Percentiles rank a stretch among this genome's conserved stretches.
Conservation (phyloP, 2,329 filamentous ascomycete genomes). For the Monosporascus sp. region DNA sequence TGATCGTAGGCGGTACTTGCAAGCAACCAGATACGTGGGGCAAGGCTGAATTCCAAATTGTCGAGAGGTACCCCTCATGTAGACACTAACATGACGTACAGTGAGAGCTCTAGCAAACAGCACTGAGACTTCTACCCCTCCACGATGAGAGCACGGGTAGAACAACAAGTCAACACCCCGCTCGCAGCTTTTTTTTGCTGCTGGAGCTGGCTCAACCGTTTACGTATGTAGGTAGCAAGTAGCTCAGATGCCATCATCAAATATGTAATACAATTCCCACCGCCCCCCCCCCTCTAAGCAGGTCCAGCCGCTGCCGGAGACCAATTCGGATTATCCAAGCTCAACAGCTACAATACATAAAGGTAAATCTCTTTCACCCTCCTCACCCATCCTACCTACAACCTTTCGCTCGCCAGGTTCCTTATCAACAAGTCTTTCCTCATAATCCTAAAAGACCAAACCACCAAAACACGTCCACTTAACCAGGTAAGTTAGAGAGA, state of each 20-base stretch:
- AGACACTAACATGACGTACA: neutral
- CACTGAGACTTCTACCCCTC: neutral
- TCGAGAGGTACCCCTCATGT: neutral
- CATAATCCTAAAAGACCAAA: neutral
- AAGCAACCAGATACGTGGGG: neutral
- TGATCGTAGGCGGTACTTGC: neutral
- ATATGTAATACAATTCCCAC: too few species aligned
- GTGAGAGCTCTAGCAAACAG: neutral
- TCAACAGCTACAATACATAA: too few species aligned
- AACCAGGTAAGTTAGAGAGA: neutral
- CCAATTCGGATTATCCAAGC: neutral
- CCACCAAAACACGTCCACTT: neutral
- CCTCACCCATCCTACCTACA: neutral
- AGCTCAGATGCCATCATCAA: neutral
- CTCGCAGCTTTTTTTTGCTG: neutral
- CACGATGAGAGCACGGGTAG: neutral
- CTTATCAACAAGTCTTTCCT: neutral
- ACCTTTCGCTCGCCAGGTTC: neutral
- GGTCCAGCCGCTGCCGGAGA: neutral
- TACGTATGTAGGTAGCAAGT: neutral
- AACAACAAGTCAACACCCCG: neutral
- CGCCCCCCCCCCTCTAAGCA: neutral
- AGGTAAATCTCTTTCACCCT: neutral
- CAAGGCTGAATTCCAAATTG: neutral
- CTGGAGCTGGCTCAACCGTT: neutral